Evolutionary conservation across 179 eudicot species (phyloP).

Genomic region (Actinidia arguta): DNA sequence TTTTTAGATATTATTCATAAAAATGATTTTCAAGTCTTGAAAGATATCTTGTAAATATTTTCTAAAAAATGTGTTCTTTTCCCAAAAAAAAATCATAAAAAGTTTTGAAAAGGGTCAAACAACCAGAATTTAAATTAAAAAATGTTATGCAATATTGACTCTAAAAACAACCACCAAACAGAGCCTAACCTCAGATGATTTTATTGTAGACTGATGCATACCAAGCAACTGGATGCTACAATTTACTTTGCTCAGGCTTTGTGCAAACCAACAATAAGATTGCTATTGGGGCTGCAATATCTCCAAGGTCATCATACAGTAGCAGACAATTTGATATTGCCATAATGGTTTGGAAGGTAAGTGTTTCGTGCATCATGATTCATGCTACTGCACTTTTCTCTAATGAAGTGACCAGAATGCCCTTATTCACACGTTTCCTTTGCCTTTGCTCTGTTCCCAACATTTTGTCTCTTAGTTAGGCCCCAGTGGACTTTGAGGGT

Average conservation of each 20-base stretch:
- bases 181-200: too few relatives aligned
- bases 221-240: constrained; percentile 97
- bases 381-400: background rate
- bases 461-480: too few relatives aligned
- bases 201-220: constrained; percentile 85
- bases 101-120: too few relatives aligned
- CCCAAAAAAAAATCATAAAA: background rate
- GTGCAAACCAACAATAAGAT: constrained; percentile 81
- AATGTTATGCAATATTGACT: too few relatives aligned
- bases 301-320: constrained; percentile 70
- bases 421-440: too few relatives aligned
- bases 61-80: background rate
- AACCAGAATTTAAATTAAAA: too few relatives aligned
- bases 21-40: too few relatives aligned
- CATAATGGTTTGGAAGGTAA: constrained; percentile 91
- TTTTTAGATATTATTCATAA: too few relatives aligned
- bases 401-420: background rate
- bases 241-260: constrained; percentile 89
- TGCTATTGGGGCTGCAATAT: constrained; percentile 94
- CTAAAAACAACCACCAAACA: too few relatives aligned
- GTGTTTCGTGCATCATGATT: background rate
- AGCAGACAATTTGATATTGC: constrained; percentile 83
- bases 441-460: too few relatives aligned
- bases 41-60: background rate
- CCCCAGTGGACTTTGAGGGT: too few relatives aligned